Evolutionary conservation across 345 rosid genomes (phyloP), one percentile per base, ranked within the genome.

Genomic region (Balakata baccata): DNA sequence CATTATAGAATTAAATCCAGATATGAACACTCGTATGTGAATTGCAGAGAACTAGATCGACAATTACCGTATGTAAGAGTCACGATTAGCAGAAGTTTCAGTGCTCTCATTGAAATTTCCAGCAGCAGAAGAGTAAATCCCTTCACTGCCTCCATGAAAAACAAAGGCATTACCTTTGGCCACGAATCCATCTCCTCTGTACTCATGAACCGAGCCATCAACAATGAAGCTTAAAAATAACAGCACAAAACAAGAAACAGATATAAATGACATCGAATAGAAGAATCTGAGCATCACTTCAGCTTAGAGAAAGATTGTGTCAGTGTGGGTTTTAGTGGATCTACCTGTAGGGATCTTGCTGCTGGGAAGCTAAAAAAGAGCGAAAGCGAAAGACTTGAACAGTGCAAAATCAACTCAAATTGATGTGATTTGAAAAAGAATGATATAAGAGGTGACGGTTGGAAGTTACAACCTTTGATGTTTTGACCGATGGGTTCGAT

Each of bases 81-180:
- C 81, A 23, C 89, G 88, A 71, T 74, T 77, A 46, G 87, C 82
- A 75, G 84, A 75, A 14, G 43, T 53, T 60, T 75, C 74, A 73
- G 73, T 46, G 17, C 46, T 75, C 51, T 83, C 80, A 2, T 78
- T 79, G 57, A 65, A 46, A 66, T 43, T 69, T 20, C 64, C 78
- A 49, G 81, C 77, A 62, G 83, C 23, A 52, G 89, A 86, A 20
- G 97, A 89, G 88, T 91, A 95, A 77, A 95, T 88, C 77, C 96
- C 96, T 80, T 95, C 98, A 66, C 92, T 95, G 65, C 99, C 98
- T 8, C 96, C 99, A 77, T 95, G 96, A 77, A 95, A 86, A 60
- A 92, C 90, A 78, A 86, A 92, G 59, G 98, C 98, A 82, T 92
- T 91, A 56, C 99, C 99, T 87, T 86, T 95, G 41, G 86, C 68